Base-by-base conservation (phyloP, 1,284 basidiomycete species). In the Cutaneotrichosporon daszewskae region DNA sequence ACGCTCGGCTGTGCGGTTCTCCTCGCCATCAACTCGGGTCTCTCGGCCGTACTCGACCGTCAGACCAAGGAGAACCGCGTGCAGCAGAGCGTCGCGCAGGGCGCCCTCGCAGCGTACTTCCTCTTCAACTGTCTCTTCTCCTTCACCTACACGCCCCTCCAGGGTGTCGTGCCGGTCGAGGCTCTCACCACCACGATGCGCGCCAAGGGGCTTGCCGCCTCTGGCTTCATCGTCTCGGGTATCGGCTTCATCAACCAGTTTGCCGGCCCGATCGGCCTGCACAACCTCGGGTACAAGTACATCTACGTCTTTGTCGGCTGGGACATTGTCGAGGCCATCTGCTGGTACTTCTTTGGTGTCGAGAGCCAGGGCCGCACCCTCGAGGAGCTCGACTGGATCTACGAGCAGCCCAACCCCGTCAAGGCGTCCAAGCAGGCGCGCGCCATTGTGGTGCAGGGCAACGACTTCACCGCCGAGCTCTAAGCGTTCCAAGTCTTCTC, bases 161-260 rank as follows among this genome's bases (percentile, higher is more conserved):
- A 28, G 57, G 49, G 55, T 10, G 87, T 96, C 16, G 89, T 84
- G 65, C 90, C 91, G 3, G 91, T 89, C 11, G 91, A 96, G 74
- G 92, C 91, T 0, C 77, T 92, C 29, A 74, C 87, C 14, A 92
- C 88, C 0, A 80, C 85, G 62, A 92, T 94, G 88, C 95, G 91
- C 87, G 79, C 79, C 9, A 80, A 80, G 61, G 79, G 79, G 47
- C 78, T 80, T 74, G 66, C 67, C 20, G 54, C 64, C 32, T 64
- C 66, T 17, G 59, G 59, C 28, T 53, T 79, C 34, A 72, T 75
- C 14, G 76, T 78, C 40, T 74, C 68, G 43, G 72, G 72, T 36
- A 73, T 75, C 19, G 74, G 73, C 4, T 77, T 78, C 53, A 75
- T 78, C 45, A 78, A 77, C 55, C 44, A 60, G 47, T 69, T 64